Evolutionary conservation across 1,284 basidiomycete species (phyloP), one percentile per base, ranked within the genome.

Genomic region (Ustilago hordei): DNA sequence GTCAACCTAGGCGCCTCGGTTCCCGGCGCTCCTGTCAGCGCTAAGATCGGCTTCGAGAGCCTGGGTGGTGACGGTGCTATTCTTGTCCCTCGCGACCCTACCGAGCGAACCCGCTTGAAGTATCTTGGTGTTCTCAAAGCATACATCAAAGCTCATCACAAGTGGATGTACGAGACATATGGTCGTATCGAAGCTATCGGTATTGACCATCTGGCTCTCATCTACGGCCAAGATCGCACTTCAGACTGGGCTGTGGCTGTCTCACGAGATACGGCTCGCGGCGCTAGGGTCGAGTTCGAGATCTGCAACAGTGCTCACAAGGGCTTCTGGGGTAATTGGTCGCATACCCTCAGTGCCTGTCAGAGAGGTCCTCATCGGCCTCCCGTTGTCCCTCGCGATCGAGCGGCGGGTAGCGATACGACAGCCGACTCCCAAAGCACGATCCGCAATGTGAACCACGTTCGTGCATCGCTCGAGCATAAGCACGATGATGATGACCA

Each of bases 211-310:
- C 53, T 79, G 17, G 72, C 63, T 4, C 60, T 82, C 56, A 65
- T 81, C 65, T 80, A 78, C 32, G 78, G 74, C 13, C 67, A 79
- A 59, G 78, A 81, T 55, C 70, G 76, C 8, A 78, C 79, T 5
- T 78, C 77, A 17, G 81, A 82, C 53, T 82, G 81, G 81, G 81
- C 71, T 2, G 70, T 75, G 9, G 79, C 79, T 35, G 80, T 82
- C 9, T 75, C 68, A n/a, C 52, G 65, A 9, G 78, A 80, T 32
- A 56, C 78, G n/a, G 60, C 62, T 31, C 65, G 69, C 8, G 79
- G 79, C 8, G 78, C 69, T n/a, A 61, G 41, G 34, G 67, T 78
- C 43, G 75, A 81, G 48, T 82, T 82, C 55, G 77, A 82, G 50
- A 66, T 82, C 58, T 81, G 80, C 57, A 60, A 66, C 53, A 50